These are phyloP conservation scores for Litchi chinensis DNA, from an alignment of 345 rosid species.

Conservation along the genomic window DNA sequence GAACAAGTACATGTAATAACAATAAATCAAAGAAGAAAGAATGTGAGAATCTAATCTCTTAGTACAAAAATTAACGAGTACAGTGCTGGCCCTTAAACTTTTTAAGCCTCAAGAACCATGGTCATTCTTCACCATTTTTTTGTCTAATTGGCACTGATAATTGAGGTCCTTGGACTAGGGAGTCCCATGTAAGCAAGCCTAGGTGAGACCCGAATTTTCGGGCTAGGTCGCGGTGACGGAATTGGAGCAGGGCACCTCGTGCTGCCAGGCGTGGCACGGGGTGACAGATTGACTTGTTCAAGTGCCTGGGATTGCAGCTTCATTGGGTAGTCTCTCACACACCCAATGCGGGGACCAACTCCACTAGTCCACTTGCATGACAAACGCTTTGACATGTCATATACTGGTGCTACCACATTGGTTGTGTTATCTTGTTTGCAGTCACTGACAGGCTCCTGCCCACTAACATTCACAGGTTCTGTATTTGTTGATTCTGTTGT, in stretches of 20 bases:
- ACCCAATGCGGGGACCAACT: conserved; percentile 69
- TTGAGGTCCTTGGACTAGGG: conserved; percentile 43
- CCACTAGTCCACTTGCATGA: conserved; percentile 81
- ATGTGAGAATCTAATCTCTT: not conserved
- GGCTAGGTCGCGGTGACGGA: conserved; percentile 55
- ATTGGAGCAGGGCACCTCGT: conserved; percentile 30
- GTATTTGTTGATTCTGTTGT: conserved; percentile 2
- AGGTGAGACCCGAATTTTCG: conserved; percentile 44
- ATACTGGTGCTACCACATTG: conserved; percentile 34
- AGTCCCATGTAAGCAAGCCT: conserved; percentile 59
- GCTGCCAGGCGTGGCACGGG: conserved; percentile 39
- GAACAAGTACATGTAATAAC: not conserved
- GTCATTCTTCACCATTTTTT: too few species aligned
- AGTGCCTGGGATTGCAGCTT: conserved; percentile 60
- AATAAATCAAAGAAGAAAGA: conserved; percentile 16
- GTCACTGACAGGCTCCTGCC: not conserved
- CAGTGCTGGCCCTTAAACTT: conserved; percentile 9
- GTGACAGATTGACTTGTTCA: conserved; percentile 66
- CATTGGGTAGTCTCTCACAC: conserved; percentile 72
- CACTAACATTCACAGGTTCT: conserved; percentile 2
- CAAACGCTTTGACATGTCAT: conserved; percentile 45
- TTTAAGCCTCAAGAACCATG: conserved; percentile 1
- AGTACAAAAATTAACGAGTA: conserved; percentile 6
- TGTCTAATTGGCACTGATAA: not conserved
- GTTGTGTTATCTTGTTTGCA: conserved; percentile 21